Percentiles rank a stretch among this genome's conserved stretches.
Conservation (phyloP, 441 rosid genomes). For the Pelargonium citronellum region DNA sequence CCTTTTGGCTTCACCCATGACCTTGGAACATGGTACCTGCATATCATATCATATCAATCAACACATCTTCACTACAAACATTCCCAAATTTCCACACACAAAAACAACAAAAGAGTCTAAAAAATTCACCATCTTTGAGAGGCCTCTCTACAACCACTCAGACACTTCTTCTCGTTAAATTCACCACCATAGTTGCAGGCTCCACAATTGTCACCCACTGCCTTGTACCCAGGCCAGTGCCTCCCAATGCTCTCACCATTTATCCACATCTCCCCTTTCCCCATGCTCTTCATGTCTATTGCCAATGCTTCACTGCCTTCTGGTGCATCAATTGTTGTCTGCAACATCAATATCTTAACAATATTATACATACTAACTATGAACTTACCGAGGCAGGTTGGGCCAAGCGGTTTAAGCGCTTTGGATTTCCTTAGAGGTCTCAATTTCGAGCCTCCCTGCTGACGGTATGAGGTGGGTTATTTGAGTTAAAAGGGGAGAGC, state of each 20-base stretch:
- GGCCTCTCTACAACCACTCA: conserved; percentile 47
- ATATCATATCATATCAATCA: not conserved
- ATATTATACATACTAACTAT: too few relatives aligned
- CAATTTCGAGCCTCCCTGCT: too few relatives aligned
- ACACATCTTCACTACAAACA: conserved; percentile 10
- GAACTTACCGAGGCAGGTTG: too few relatives aligned
- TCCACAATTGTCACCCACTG: conserved; percentile 42
- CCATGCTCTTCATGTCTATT: conserved; percentile 64
- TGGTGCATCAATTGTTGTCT: conserved; percentile 48
- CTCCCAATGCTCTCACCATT: conserved; percentile 64
- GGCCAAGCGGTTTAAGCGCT: too few relatives aligned
- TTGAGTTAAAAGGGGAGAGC: too few relatives aligned
- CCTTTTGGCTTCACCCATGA: conserved; percentile 43
- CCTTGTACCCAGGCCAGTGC: conserved; percentile 50
- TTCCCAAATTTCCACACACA: too few relatives aligned
- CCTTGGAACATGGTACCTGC: conserved; percentile 51
- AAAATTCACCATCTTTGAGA: conserved; percentile 54
- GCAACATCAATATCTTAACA: too few relatives aligned
- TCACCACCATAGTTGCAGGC: conserved; percentile 54
- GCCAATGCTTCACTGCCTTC: conserved; percentile 53
- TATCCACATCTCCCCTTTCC: conserved; percentile 65
- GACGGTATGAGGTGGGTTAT: too few relatives aligned
- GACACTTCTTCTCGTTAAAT: conserved; percentile 46
- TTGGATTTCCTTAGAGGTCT: too few relatives aligned
- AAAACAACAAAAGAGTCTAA: too few relatives aligned